A percentile compares a stretch with the other conserved stretches of the same genome.
Conservation (phyloP, 371 early-diverging fungal species). For the Mucor piriformis region DNA sequence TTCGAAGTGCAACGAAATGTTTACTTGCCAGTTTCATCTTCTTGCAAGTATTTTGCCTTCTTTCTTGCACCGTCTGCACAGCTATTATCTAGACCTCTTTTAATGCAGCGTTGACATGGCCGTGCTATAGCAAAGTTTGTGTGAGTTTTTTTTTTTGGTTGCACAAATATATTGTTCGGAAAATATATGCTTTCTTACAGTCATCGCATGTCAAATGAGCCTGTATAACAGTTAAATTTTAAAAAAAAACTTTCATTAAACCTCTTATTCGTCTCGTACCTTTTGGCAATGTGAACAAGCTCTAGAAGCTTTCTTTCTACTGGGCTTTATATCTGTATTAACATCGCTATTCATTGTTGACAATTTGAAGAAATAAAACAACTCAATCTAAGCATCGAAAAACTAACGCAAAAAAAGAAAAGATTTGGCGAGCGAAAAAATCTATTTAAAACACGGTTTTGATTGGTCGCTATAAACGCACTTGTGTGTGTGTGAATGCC, state of each 20-base stretch:
- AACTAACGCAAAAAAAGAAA: neutral
- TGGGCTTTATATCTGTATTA: neutral
- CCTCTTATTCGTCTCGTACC: neutral
- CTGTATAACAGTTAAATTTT: neutral
- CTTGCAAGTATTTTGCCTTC: slow-evolving; percentile 81
- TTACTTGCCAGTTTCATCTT: slow-evolving; percentile 36
- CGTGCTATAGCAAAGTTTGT: slow-evolving; percentile 47
- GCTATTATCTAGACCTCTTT: slow-evolving; percentile 64
- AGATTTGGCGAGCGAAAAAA: no score
- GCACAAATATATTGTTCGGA: neutral
- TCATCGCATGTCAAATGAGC: slow-evolving; percentile 67
- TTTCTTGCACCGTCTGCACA: slow-evolving; percentile 80
- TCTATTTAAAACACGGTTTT: no score
- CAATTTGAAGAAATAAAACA: neutral
- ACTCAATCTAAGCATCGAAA: slow-evolving; percentile 1
- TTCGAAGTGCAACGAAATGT: neutral
- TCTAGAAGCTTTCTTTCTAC: slow-evolving; percentile 25
- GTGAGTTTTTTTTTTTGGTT: no score
- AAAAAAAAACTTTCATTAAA: neutral
- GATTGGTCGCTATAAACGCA: no score
- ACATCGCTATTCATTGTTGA: neutral
- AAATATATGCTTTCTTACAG: slow-evolving; percentile 31
- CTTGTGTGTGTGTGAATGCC: no score
- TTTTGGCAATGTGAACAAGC: slow-evolving; percentile 54
- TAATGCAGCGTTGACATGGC: slow-evolving; percentile 80